Evolutionary conservation across 129 eudicot genomes (phyloP), one percentile per base, ranked within the genome.

Genomic region (Lactuca saligna): DNA sequence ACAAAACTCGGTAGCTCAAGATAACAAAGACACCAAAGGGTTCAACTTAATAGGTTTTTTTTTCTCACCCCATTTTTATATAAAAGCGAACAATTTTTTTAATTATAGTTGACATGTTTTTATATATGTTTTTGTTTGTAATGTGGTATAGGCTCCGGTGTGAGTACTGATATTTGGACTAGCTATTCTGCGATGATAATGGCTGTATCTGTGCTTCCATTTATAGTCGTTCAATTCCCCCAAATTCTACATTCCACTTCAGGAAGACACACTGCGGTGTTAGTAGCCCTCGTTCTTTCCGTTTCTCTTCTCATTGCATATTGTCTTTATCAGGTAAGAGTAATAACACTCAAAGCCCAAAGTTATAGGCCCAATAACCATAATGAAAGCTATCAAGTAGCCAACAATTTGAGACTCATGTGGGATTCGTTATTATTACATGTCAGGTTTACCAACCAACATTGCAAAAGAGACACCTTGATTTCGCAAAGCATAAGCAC

Each of bases 401-500:
- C 12, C 3, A 42, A 46, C 5, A 46, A 46, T 12, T 46, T 46
- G 12, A 12, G 15, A 46, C 51, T 46, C 14, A 9, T 46, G 15
- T 46, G 51, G 51, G 15, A 46, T 15, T 12, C n/a, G n/a, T n/a
- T 15, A 14, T 46, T 46, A 46, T 46, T 46, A 46, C 51, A 46
- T 46, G 49, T 49, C 70, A 85, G 91, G 79, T 85, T 62, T 76
- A 76, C 46, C 77, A 85, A 65, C 87, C 87, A 3, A 75, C 83
- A 73, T 65, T 85, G 68, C 91, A 85, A 65, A 76, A 72, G 68
- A 72, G 97, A 65, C 79, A 75, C 50, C 82, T 90, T 69, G 91
- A 82, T 66, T 90, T 63, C 11, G 91, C 82, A 33, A 87, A 87
- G 75, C 91, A 90, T 72, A 90, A 87, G 71, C 94, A 82, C 46